Evolutionary conservation across 2,329 filamentous ascomycete genomes (phyloP).

Genomic region (Cadophora luteo-olivacea): DNA sequence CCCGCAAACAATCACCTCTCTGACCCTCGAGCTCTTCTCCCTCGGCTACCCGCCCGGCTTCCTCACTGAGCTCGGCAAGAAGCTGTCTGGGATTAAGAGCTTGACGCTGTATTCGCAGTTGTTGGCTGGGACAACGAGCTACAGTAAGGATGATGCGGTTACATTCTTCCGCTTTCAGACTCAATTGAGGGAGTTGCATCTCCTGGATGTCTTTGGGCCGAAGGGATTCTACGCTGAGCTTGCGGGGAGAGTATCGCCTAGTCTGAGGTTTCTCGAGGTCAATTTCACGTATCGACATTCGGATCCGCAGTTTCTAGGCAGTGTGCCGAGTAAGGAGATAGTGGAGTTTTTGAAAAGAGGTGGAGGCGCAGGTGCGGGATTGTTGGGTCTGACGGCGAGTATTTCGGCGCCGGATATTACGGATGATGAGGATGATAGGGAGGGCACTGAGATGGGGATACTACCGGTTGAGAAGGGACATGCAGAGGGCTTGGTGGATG

Average conservation of each 20-base stretch:
- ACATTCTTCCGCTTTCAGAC: slow-evolving; percentile 46
- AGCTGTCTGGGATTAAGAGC: slow-evolving; percentile 49
- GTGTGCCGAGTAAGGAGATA: slow-evolving; percentile 29
- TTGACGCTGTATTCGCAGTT: slow-evolving; percentile 54
- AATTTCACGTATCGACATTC: slow-evolving; percentile 55
- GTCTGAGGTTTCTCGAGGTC: slow-evolving; percentile 52
- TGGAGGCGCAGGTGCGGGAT: not conserved
- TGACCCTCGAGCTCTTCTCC: slow-evolving; percentile 56
- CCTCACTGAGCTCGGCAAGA: slow-evolving; percentile 48
- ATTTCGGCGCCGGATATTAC: slow-evolving; percentile 32
- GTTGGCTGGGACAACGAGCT: slow-evolving; percentile 50
- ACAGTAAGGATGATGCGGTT: slow-evolving; percentile 49
- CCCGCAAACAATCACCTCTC: slow-evolving; percentile 48
- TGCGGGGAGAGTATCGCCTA: slow-evolving; percentile 36
- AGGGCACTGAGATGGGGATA: slow-evolving; percentile 37
- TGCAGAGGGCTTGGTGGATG: slow-evolving; percentile 22
- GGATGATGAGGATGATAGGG: slow-evolving; percentile 38
- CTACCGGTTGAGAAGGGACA: slow-evolving; percentile 23
- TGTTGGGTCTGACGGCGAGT: slow-evolving; percentile 32
- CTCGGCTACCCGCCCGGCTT: slow-evolving; percentile 54
- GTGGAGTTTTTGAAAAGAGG: slow-evolving; percentile 25
- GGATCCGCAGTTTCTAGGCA: slow-evolving; percentile 33
- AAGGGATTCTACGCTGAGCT: slow-evolving; percentile 48
- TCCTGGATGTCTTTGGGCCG: slow-evolving; percentile 54
- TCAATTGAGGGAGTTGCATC: slow-evolving; percentile 50